A percentile compares a stretch with the other conserved stretches of the same genome.
Conservation (phyloP, 768 basidiomycete species). For the Xerocomus brunneocitrinus region DNA sequence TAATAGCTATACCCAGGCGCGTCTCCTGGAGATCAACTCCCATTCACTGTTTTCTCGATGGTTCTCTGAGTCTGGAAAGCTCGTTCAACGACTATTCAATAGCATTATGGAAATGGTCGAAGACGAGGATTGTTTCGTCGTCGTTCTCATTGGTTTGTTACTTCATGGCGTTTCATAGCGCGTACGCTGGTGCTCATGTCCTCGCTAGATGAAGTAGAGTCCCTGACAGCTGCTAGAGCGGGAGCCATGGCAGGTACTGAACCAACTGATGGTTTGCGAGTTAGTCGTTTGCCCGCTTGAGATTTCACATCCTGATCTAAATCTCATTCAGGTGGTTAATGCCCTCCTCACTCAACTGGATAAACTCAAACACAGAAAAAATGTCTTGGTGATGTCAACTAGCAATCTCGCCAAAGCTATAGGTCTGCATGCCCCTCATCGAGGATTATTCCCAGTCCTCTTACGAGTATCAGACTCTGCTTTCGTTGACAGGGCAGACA, state of each 20-base stretch:
- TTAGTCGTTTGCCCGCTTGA: constrained; percentile 32
- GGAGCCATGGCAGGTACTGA: constrained; percentile 95
- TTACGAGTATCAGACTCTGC: constrained; percentile 63
- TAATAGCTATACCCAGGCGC: constrained; percentile 75
- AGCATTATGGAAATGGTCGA: constrained; percentile 89
- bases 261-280: constrained; percentile 89
- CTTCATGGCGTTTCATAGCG: not conserved
- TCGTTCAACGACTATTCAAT: constrained; percentile 89
- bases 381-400: constrained; percentile 94
- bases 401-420: constrained; percentile 95
- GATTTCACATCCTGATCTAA: not conserved
- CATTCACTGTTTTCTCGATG: constrained; percentile 97
- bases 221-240: constrained; percentile 88
- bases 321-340: constrained; percentile 79
- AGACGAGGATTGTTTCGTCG: constrained; percentile 86
- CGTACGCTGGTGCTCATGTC: constrained; percentile 5
- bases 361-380: constrained; percentile 88
- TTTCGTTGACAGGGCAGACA: constrained; percentile 95
- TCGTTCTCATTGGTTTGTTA: constrained; percentile 81
- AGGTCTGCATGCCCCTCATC: constrained; percentile 44
- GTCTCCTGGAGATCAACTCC: constrained; percentile 94
- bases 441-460: not conserved
- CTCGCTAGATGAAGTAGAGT: constrained; percentile 87
- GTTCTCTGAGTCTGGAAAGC: constrained; percentile 99
- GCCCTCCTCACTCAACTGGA: constrained; percentile 96